phyloP scores from a whole-genome alignment of 139 green algal genomes.

The Dunaliella primolecta region DNA sequence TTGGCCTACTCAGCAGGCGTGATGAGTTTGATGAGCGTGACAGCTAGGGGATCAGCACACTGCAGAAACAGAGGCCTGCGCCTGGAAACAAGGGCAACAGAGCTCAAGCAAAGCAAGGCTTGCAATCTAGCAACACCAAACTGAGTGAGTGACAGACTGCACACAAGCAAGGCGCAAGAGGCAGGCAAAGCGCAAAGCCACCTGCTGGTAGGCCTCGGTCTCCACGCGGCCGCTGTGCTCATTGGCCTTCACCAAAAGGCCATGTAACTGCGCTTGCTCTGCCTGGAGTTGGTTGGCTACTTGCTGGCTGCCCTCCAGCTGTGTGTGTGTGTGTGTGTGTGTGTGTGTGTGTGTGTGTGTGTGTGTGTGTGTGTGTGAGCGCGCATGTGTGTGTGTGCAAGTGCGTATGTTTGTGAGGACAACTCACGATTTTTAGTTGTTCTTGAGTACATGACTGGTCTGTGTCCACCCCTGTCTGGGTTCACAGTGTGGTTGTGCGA shows the following conservation, averaged over 20 bases:
- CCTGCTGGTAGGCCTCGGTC: conserved; percentile 39
- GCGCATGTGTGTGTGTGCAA: not conserved
- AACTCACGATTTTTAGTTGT: too few species aligned
- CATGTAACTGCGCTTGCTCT: conserved; percentile 71
- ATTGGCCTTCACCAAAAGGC: conserved; percentile 56
- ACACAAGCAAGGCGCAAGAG: too few species aligned
- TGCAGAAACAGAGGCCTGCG: not conserved
- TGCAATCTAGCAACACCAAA: too few species aligned
- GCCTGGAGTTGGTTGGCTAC: conserved; percentile 47
- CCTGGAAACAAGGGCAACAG: too few species aligned
- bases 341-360: not conserved
- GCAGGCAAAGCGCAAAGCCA: too few species aligned
- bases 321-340: not conserved
- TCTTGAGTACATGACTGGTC: too few species aligned
- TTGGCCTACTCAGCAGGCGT: conserved; percentile 23
- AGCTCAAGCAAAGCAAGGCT: too few species aligned
- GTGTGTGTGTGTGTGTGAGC: not conserved
- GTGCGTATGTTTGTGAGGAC: too few species aligned
- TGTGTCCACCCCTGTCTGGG: too few species aligned
- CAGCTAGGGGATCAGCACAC: not conserved
- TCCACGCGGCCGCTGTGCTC: conserved; percentile 47
- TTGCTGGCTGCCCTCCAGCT: conserved; percentile 60
- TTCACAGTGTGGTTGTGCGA: too few species aligned
- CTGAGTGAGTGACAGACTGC: too few species aligned
- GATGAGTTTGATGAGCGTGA: not conserved